These are phyloP conservation scores for Phytophthora foliorum DNA, from an alignment of 352 stramenopile species.

Conservation along the genomic window DNA sequence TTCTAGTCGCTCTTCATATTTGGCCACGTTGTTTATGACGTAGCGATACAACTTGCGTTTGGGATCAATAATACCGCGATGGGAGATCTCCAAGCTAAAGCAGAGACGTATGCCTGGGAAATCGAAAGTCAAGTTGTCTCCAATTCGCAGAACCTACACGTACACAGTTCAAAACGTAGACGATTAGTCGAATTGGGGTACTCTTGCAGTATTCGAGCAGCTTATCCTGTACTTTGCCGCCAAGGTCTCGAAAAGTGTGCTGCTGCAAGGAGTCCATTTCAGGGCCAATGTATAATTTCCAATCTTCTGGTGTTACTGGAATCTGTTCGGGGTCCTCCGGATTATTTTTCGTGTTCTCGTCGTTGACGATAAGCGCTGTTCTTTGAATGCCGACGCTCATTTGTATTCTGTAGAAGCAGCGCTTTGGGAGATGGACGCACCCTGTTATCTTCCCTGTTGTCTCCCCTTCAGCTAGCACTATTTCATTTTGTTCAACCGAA, in stretches of 20 bases:
- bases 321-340: slow-evolving; percentile 4
- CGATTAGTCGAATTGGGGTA: neutral
- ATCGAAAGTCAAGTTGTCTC: slow-evolving; percentile 49
- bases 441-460: slow-evolving; percentile 36
- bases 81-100: slow-evolving; percentile 68
- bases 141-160: slow-evolving; percentile 39
- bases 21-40: slow-evolving; percentile 13
- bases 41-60: slow-evolving; percentile 28
- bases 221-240: slow-evolving; percentile 47
- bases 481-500: slow-evolving; percentile 18
- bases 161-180: neutral
- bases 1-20: slow-evolving; percentile 62
- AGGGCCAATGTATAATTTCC: slow-evolving; percentile 58
- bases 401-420: slow-evolving; percentile 55
- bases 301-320: slow-evolving; percentile 19
- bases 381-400: slow-evolving; percentile 34
- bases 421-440: slow-evolving; percentile 63
- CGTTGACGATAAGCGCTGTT: neutral
- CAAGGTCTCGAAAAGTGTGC: slow-evolving; percentile 47
- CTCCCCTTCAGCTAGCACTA: slow-evolving; percentile 36
- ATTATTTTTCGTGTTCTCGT: neutral
- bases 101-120: slow-evolving; percentile 67
- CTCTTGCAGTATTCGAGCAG: neutral
- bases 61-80: slow-evolving; percentile 5
- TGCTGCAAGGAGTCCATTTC: slow-evolving; percentile 74